Conservation (phyloP, 2,329 filamentous ascomycete genomes). For the Neonectria faginata region DNA sequence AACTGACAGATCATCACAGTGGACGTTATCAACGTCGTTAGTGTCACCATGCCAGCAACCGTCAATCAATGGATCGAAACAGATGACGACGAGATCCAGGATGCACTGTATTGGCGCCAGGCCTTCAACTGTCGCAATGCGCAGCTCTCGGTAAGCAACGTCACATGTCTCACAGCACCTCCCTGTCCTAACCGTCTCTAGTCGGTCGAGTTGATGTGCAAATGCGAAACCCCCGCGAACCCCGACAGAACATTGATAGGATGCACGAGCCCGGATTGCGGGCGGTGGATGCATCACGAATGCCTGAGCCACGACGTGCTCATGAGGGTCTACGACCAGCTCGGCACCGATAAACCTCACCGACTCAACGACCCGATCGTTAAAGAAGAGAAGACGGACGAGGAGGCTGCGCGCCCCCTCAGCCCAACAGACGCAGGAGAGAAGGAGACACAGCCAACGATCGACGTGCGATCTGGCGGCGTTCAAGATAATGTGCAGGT, state of each 20-base stretch:
- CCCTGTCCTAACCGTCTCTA: conserved; percentile 47
- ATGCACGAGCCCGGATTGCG: conserved; percentile 66
- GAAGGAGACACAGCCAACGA: conserved; percentile 63
- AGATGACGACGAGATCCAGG: conserved; percentile 72
- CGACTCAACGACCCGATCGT: conserved; percentile 52
- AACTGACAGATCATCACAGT: conserved; percentile 55
- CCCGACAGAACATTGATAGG: conserved; percentile 70
- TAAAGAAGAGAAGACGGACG: conserved; percentile 54
- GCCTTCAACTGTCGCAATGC: conserved; percentile 68
- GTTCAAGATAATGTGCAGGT: conserved; percentile 54
- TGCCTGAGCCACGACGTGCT: conserved; percentile 70
- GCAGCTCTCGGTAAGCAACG: conserved; percentile 67
- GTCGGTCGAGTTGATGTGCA: conserved; percentile 68
- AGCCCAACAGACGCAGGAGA: conserved; percentile 64
- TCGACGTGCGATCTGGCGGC: conserved; percentile 63
- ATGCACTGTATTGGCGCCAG: conserved; percentile 73
- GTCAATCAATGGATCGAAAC: conserved; percentile 78
- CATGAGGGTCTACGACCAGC: conserved; percentile 60
- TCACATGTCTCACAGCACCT: neutral
- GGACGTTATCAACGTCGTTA: conserved; percentile 80
- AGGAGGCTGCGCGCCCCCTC: conserved; percentile 55
- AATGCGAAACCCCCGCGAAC: conserved; percentile 70
- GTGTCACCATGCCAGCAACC: conserved; percentile 70
- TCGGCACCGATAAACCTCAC: conserved; percentile 65
- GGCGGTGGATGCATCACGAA: conserved; percentile 72